A percentile compares a stretch with the other conserved stretches of the same genome.
These are phyloP conservation scores for Dothiorella sarmentorum DNA, from an alignment of 2,329 filamentous ascomycete genomes.

Conservation along the genomic window DNA sequence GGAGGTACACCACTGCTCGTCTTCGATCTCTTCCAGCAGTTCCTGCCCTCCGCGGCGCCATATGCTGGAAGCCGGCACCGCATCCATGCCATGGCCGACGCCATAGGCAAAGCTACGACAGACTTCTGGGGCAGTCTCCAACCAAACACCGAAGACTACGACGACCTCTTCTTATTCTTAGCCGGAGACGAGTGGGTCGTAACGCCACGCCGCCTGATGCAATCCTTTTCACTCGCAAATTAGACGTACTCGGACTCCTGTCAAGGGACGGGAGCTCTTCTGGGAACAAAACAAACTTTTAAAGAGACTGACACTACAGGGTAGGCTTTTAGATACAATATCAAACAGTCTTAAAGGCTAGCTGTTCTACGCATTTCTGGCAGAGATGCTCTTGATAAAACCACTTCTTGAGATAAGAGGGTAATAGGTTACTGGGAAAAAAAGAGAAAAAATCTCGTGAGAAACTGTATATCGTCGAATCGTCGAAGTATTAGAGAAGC, in stretches of 20 bases:
- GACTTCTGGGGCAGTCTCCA: constrained; percentile 4
- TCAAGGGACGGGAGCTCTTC: constrained; percentile 8
- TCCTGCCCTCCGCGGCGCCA: constrained; percentile 27
- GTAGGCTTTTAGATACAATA: constrained; percentile 27
- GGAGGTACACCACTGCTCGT: constrained; percentile 27
- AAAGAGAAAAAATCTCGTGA: no score
- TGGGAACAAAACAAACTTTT: constrained; percentile 22
- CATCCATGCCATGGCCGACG: constrained; percentile 25
- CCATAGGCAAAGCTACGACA: constrained; percentile 20
- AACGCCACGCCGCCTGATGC: no score
- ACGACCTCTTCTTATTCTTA: constrained; percentile 24
- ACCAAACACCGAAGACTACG: constrained; percentile 18
- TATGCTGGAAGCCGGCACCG: constrained; percentile 23
- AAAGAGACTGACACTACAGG: constrained; percentile 23
- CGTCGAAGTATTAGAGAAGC: no score
- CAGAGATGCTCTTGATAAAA: no score
- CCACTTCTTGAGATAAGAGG: no score
- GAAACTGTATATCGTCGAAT: no score
- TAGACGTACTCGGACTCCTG: no score
- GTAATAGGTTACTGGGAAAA: no score
- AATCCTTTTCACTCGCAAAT: no score
- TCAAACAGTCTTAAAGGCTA: constrained; percentile 28
- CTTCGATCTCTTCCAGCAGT: constrained; percentile 24
- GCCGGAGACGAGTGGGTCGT: constrained; percentile 1
- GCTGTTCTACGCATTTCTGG: constrained; percentile 31